Evolutionary conservation across 23 red algal genomes (phyloP).

Genomic region (Gracilariopsis chorda): DNA sequence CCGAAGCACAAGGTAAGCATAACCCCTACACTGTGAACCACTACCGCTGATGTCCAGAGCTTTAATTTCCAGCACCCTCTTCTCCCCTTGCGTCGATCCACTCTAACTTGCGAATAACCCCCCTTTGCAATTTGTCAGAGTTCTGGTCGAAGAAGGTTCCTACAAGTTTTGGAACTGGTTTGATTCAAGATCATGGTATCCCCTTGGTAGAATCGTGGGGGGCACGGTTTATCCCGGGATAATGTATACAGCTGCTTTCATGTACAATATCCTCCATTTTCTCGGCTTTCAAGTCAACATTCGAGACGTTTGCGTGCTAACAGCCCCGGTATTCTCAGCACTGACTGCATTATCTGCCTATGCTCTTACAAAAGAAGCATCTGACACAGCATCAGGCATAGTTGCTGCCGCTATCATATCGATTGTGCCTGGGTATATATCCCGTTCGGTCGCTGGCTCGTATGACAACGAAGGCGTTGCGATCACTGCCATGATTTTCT

Average conservation of each 20-base stretch:
- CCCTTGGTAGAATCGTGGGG: constrained; percentile 94
- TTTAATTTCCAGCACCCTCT: no score
- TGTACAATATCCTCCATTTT: constrained; percentile 79
- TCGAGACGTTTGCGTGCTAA: constrained; percentile 97
- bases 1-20: constrained; percentile 79
- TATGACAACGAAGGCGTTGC: constrained; percentile 99
- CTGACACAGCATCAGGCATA: constrained; percentile 74
- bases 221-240: constrained; percentile 99
- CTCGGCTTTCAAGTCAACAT: constrained; percentile 88
- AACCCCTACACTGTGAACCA: no score
- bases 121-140: no score
- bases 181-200: constrained; percentile 97
- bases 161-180: constrained; percentile 99
- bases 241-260: constrained; percentile 93
- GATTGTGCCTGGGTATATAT: constrained; percentile 97
- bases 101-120: no score
- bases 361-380: constrained; percentile 70
- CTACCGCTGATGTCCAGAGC: no score
- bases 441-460: constrained; percentile 87
- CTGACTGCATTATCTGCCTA: constrained; percentile 95
- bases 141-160: constrained; percentile 84
- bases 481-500: constrained; percentile 92
- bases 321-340: constrained; percentile 84
- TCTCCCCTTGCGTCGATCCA: no score
- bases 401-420: constrained; percentile 86